Conservation (phyloP, 495 filamentous ascomycete species). For the Bryoglossum gracile region DNA sequence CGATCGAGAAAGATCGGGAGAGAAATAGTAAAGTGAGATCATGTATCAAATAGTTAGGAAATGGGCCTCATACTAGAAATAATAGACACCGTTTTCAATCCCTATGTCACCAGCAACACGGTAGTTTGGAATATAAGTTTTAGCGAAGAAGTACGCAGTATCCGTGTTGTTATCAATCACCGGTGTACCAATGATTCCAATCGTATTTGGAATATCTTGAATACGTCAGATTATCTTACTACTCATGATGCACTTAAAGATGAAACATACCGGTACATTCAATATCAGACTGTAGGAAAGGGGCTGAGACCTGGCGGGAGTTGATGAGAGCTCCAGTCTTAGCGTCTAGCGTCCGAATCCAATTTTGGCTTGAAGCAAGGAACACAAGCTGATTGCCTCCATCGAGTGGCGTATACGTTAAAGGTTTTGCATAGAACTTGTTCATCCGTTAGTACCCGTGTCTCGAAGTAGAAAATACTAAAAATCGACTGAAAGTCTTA, state of each 20-base stretch:
- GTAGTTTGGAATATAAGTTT: slow-evolving; percentile 21
- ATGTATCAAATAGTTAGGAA: too few species aligned
- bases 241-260: neutral
- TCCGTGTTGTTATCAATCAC: slow-evolving; percentile 42
- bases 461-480: neutral
- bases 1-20: too few species aligned
- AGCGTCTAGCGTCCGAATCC: slow-evolving; percentile 38
- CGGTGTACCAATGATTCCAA: slow-evolving; percentile 41
- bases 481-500: too few species aligned
- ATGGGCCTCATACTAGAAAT: too few species aligned
- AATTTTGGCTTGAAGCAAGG: slow-evolving; percentile 40
- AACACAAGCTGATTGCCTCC: slow-evolving; percentile 38
- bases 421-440: slow-evolving; percentile 35
- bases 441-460: neutral
- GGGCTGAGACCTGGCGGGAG: slow-evolving; percentile 34
- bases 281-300: slow-evolving; percentile 34
- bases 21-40: too few species aligned
- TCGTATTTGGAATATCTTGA: slow-evolving; percentile 36
- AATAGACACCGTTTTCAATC: slow-evolving; percentile 23
- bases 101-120: slow-evolving; percentile 10
- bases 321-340: slow-evolving; percentile 38
- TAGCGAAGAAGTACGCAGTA: slow-evolving; percentile 35
- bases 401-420: slow-evolving; percentile 35
- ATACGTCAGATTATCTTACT: slow-evolving; percentile 34
- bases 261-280: slow-evolving; percentile 5